These are phyloP conservation scores for Cryptococcus sp. DNA, from an alignment of 1,284 basidiomycete species.

Conservation along the genomic window DNA sequence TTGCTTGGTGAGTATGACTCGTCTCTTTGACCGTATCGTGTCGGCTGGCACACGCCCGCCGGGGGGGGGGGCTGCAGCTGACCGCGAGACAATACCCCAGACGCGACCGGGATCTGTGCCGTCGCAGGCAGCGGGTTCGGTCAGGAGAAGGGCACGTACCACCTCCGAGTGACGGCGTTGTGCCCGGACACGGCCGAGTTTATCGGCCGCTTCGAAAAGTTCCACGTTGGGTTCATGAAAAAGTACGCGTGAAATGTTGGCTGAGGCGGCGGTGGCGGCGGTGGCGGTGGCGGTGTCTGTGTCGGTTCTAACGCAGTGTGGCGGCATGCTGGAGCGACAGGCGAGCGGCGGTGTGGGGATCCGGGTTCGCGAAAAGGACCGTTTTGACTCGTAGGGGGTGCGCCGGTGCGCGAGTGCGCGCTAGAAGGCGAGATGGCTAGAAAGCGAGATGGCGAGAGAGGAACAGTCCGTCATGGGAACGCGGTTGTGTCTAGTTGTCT, in stretches of 20 bases:
- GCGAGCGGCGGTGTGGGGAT: no score
- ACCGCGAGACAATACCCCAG: slow-evolving; percentile 16
- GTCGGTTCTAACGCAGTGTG: no score
- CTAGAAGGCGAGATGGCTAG: no score
- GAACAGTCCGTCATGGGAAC: no score
- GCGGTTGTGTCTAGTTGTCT: no score
- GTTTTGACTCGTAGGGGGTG: no score
- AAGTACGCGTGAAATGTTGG: slow-evolving; percentile 56
- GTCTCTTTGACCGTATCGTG: no score
- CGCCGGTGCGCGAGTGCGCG: no score
- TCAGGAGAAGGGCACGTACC: slow-evolving; percentile 79
- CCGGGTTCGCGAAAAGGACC: no score
- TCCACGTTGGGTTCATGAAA: slow-evolving; percentile 73
- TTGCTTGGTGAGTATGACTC: slow-evolving; percentile 57
- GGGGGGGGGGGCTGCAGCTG: not conserved
- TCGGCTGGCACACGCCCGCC: not conserved
- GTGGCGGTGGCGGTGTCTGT: no score
- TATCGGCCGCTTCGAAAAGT: slow-evolving; percentile 74
- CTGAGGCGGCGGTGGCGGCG: not conserved
- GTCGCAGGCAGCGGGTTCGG: slow-evolving; percentile 91
- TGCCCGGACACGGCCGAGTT: slow-evolving; percentile 85
- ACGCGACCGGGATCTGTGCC: slow-evolving; percentile 87
- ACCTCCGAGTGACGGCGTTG: slow-evolving; percentile 82
- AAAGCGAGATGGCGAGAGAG: no score
- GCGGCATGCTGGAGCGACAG: no score